Evolutionary conservation across 2,329 filamentous ascomycete species (phyloP), one percentile per base, ranked within the genome.

Genomic region (Fusarium cicatricum): DNA sequence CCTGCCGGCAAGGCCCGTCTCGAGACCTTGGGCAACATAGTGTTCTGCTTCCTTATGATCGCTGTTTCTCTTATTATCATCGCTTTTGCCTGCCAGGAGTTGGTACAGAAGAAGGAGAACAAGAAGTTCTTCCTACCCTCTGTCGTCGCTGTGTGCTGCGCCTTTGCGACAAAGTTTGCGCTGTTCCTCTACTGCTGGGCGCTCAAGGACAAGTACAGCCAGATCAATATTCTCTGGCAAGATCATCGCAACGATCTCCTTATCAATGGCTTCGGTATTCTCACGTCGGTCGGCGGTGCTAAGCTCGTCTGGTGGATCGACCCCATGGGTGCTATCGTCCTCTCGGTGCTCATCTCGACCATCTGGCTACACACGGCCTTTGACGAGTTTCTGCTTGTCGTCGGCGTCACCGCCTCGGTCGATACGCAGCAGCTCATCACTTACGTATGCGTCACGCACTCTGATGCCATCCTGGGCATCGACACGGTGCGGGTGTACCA

Each of bases 221-320:
- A 97, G 74, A 87, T 97, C 61, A 85, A 90, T 52, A 97, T 97
- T 71, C 80, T 98, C 12, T 97, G 92, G 93, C 91, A 96, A 74
- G 94, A 98, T 71, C 95, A 99, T 78, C 89, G 95, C 58, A 99
- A 99, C 71, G 95, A 99, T 71, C 81, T 99, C n/a, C 82, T 97
- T 68, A 92, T 99, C 82, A 99, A 98, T 74, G 92, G 92, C 48
- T 92, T 96, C 66, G 92, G 90, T 85, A 87, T 98, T 61, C 76
- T 97, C 49, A 97, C 93, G 1, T 94, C 90, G 3, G 88, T 97
- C n/a, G 91, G 92, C 50, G 95, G 95, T 29, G 87, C 88, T 62
- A 96, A 96, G 79, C 80, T 98, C 17, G 80, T 81, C 55, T 97
- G 94, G 94, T 98, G 92, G 91, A 87, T 99, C 62, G 95, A 99